A percentile compares a stretch with the other conserved stretches of the same genome.
Evolutionary conservation across 306 rosid genomes (phyloP).

Genomic region (Mimosa bimucronata): DNA sequence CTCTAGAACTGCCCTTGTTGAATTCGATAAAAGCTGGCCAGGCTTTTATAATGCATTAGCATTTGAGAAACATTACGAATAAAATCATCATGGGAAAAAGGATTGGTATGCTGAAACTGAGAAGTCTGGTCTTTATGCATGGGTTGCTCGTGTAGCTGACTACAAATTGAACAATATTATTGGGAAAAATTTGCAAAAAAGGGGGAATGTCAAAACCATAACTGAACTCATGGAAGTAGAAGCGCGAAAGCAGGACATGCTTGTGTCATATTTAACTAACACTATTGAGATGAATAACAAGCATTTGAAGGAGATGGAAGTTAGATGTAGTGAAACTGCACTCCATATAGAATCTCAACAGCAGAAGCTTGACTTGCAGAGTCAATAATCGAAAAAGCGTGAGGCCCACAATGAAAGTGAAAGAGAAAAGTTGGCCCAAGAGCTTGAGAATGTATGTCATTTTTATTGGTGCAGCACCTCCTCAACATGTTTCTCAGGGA

Average conservation of each 20-base stretch:
- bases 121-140: conserved; percentile 79
- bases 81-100: conserved; percentile 73
- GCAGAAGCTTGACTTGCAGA: conserved; percentile 67
- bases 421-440: conserved; percentile 76
- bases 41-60: conserved; percentile 79
- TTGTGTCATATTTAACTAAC: no score
- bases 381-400: conserved; percentile 80
- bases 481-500: conserved; percentile 31
- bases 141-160: conserved; percentile 92
- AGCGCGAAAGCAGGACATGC: no score
- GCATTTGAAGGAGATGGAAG: no score
- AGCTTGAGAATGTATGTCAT: conserved; percentile 66
- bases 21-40: conserved; percentile 78
- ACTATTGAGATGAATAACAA: no score
- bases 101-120: conserved; percentile 58
- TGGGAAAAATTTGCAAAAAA: conserved; percentile 76
- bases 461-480: conserved; percentile 40
- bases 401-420: conserved; percentile 79
- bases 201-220: conserved; percentile 73
- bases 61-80: conserved; percentile 83
- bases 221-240: conserved; percentile 72
- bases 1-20: conserved; percentile 80
- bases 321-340: no score
- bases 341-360: conserved; percentile 86
- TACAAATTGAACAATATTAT: conserved; percentile 58